These are phyloP conservation scores for Calycina herbarum DNA, from an alignment of 2,329 filamentous ascomycete genomes.

Conservation along the genomic window DNA sequence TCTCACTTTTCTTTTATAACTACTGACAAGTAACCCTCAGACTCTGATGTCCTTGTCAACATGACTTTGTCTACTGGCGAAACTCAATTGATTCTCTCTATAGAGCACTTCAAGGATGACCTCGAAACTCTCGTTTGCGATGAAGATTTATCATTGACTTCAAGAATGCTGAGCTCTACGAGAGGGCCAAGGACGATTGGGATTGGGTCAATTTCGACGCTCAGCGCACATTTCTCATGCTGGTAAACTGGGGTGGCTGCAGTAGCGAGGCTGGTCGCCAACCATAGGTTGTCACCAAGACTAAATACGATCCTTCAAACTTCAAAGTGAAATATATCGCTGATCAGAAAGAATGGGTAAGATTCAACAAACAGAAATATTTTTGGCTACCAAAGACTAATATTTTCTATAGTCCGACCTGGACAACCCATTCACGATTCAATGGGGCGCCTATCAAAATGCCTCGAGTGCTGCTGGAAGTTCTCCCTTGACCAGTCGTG, in stretches of 20 bases:
- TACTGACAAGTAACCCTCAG: background rate
- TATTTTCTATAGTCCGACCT: constrained; percentile 1
- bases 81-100: constrained; percentile 15
- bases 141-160: constrained; percentile 12
- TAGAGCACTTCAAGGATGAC: constrained; percentile 15
- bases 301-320: constrained; percentile 8
- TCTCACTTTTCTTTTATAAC: background rate
- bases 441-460: constrained; percentile 10
- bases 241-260: constrained; percentile 17
- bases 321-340: constrained; percentile 15
- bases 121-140: constrained; percentile 10
- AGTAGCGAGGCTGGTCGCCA: constrained; percentile 7
- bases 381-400: background rate
- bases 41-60: constrained; percentile 13
- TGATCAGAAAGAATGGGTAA: constrained; percentile 10
- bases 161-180: constrained; percentile 5
- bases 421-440: constrained; percentile 5
- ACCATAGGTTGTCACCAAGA: constrained; percentile 13
- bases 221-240: constrained; percentile 15
- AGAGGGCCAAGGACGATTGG: constrained; percentile 14
- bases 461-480: background rate
- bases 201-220: constrained; percentile 15
- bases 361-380: background rate
- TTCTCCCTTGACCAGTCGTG: background rate
- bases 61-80: constrained; percentile 18